Conservation (phyloP, 2,329 filamentous ascomycete genomes). For the Alternaria dauci region DNA sequence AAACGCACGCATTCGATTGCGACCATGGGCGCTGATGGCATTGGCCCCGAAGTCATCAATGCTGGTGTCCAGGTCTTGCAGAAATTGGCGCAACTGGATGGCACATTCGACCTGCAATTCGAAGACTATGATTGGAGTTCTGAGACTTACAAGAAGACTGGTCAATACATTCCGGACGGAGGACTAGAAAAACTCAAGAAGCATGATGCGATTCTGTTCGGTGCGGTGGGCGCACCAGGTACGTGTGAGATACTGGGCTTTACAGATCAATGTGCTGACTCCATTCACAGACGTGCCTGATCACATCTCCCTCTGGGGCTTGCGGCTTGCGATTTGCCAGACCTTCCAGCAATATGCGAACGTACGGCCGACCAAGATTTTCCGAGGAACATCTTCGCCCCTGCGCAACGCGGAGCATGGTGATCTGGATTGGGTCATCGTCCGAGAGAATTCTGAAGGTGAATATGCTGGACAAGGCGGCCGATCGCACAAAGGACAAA, state of each 20-base stretch:
- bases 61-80: constrained; percentile 70
- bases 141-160: constrained; percentile 70
- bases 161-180: constrained; percentile 70
- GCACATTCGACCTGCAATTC: constrained; percentile 68
- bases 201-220: constrained; percentile 73
- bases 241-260: constrained; percentile 16
- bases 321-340: constrained; percentile 64
- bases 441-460: constrained; percentile 72
- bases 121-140: constrained; percentile 73
- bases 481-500: constrained; percentile 64
- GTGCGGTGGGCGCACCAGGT: constrained; percentile 70
- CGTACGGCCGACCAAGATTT: constrained; percentile 66
- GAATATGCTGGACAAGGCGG: constrained; percentile 73
- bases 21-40: constrained; percentile 72
- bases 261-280: neutral
- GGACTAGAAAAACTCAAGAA: constrained; percentile 65
- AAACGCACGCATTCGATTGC: constrained; percentile 41
- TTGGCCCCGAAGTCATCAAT: constrained; percentile 72
- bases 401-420: constrained; percentile 62
- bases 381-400: constrained; percentile 68
- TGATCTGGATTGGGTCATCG: constrained; percentile 72
- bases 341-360: constrained; percentile 67
- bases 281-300: constrained; percentile 59
- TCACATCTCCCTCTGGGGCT: constrained; percentile 65
- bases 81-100: constrained; percentile 60